Conservation (phyloP, 805 yeast species). For the Metschnikowia rubicola region DNA sequence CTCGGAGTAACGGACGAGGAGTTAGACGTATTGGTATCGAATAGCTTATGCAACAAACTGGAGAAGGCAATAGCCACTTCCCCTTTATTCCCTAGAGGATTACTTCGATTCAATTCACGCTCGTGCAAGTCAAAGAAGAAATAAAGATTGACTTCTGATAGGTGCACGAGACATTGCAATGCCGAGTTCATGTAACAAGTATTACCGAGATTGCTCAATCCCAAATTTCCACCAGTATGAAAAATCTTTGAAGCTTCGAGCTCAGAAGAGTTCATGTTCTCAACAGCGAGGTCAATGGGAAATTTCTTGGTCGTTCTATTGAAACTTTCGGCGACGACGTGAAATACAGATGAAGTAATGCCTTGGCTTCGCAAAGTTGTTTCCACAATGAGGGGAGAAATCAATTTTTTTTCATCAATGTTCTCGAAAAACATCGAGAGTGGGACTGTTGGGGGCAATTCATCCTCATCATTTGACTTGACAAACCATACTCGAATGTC, state of each 20-base stretch:
- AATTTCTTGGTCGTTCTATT: constrained; percentile 19
- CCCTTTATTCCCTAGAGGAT: constrained; percentile 86
- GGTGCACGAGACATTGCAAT: constrained; percentile 80
- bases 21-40: constrained; percentile 25
- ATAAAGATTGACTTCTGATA: constrained; percentile 78
- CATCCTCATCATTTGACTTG: constrained; percentile 21
- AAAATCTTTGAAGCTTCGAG: constrained; percentile 14
- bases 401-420: constrained; percentile 27
- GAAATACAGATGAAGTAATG: constrained; percentile 21
- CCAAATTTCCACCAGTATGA: constrained; percentile 48
- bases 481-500: constrained; percentile 39
- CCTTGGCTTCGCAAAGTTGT: constrained; percentile 31
- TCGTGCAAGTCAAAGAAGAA: constrained; percentile 60
- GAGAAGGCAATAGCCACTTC: constrained; percentile 78
- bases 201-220: constrained; percentile 71
- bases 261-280: constrained; percentile 1
- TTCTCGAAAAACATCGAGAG: constrained; percentile 27
- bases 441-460: constrained; percentile 23
- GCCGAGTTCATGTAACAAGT: constrained; percentile 96
- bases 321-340: constrained; percentile 27
- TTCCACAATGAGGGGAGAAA: constrained; percentile 22
- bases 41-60: constrained; percentile 57
- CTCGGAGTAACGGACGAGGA: constrained; percentile 51
- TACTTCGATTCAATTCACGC: constrained; percentile 65
- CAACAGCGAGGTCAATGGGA: constrained; percentile 22